Evolutionary conservation across 1,139 yeast species (phyloP), one percentile per base, ranked within the genome.

Genomic region (Candida albicans): DNA sequence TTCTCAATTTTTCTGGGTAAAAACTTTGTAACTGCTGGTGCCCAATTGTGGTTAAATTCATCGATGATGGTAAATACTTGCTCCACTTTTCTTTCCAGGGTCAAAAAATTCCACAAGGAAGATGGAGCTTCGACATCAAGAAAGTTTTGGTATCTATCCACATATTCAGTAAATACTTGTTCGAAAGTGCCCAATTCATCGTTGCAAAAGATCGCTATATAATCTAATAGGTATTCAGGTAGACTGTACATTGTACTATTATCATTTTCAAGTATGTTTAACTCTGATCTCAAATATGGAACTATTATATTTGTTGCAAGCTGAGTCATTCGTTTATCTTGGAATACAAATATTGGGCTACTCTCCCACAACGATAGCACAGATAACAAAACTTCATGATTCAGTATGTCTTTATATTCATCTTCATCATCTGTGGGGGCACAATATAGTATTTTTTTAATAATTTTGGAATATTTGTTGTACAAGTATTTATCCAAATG

Each of bases 81-180:
- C 10, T 36, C 28, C 6, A 37, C 28, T 11, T 40, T 28, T n/a
- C 27, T 34, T 4, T 31, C 29, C 6, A 24, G 24, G 6, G 39
- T 14, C 25, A 33, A 10, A 6, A 30, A 30, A 15, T 30, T n/a
- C 65, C 65, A 60, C 6, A 59, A 40, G 2, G 64, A 56, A 6
- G 36, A 42, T n/a, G 31, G 41, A 18, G 41, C 35, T 11, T 47
- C 47, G 33, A 43, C 40, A 31, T 52, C 50, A 8, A 58, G 37
- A 41, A 37, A 57, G 1, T 30, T 35, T 26, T 40, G 29, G 35
- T 52, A 55, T 34, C 56, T 57, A 10, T 45, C 38, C 12, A 41
- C 33, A 8, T 57, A 35, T 29, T 37, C 35, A 10, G 41, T 30
- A 33, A 59, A 44, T 1, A 54, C 35, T 1, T 36, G 42, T 24